phyloP scores from a whole-genome alignment of 2,329 filamentous ascomycete genomes.

The Nannizziopsis barbatae region DNA sequence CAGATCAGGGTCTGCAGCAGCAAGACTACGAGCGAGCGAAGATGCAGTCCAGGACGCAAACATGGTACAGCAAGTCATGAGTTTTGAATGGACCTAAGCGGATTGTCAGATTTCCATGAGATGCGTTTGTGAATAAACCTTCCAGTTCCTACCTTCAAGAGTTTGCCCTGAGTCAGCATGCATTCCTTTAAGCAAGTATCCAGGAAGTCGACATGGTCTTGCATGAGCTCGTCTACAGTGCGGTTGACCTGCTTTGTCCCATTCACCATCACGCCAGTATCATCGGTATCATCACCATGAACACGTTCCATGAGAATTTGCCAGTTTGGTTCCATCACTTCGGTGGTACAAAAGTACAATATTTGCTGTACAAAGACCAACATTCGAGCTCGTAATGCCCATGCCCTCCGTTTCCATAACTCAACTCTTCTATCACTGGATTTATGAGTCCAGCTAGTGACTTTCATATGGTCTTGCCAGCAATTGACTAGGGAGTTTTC shows the following conservation, averaged over 20 bases:
- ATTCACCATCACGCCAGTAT: conserved; percentile 28
- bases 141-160: conserved; percentile 58
- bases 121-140: not conserved
- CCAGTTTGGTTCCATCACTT: conserved; percentile 98
- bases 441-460: conserved; percentile 69
- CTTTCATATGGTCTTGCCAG: conserved; percentile 82
- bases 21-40: conserved; percentile 72
- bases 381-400: conserved; percentile 88
- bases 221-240: conserved; percentile 96
- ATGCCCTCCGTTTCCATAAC: conserved; percentile 84
- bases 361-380: conserved; percentile 93
- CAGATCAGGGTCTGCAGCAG: conserved; percentile 72
- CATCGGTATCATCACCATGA: conserved; percentile 44
- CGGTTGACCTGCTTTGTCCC: conserved; percentile 46
- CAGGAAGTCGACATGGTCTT: conserved; percentile 95
- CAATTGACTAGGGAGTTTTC: conserved; percentile 76
- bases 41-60: conserved; percentile 77
- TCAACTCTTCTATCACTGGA: conserved; percentile 64
- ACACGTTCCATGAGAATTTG: conserved; percentile 81
- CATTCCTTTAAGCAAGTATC: conserved; percentile 98
- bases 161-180: conserved; percentile 94
- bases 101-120: conserved; percentile 7
- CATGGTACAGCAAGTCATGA: conserved; percentile 90
- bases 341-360: conserved; percentile 89
- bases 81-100: conserved; percentile 80